Evolutionary conservation across 441 rosid genomes (phyloP), one percentile per base, ranked within the genome.

Genomic region (Euphorbia celastroides): DNA sequence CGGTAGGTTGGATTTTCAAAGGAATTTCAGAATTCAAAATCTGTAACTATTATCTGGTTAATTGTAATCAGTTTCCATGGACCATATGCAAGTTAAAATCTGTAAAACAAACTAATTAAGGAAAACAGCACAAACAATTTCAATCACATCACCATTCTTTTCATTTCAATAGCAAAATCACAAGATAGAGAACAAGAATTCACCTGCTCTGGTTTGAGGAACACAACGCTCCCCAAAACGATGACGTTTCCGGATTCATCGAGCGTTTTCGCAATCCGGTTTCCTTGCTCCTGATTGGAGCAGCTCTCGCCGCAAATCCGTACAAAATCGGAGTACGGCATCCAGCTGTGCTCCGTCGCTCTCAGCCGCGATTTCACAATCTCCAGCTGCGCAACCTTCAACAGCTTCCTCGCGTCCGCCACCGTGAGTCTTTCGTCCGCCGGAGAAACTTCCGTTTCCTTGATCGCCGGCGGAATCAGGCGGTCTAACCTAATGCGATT

Each of bases 221-320:
- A 81, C 61, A 88, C 99, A 19, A 72, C 69, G 32, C 84, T 79
- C 52, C 96, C 93, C 56, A 91, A 34, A 1, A 93, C 89, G 71
- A 93, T 76, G 54, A 91, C 99, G 68, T 72, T 77, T n/a, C 93
- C 95, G 0, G 95, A 86, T 60, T 91, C 92, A 27, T 91, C 96
- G 0, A 93, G 84, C 79, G 71, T 66, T 73, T 78, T 83, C 25
- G 92, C 96, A 5, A 84, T 64, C 67, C 50, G 69, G 52, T 46
- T 60, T 27, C 88, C 97, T 14, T 77, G 75, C 51, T 81, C 89
- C 46, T 80, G 83, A 84, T 86, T 92, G 64, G 88, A 77, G 65
- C 79, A 85, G 7, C 72, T 86, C 60, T 88, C 91, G 16, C 80
- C 75, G 67, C 95, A 89, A 22, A 86, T 77, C 71, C 76, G 63